Evolutionary conservation across 306 rosid genomes (phyloP), one percentile per base, ranked within the genome.

Genomic region (Quillaja saponaria): DNA sequence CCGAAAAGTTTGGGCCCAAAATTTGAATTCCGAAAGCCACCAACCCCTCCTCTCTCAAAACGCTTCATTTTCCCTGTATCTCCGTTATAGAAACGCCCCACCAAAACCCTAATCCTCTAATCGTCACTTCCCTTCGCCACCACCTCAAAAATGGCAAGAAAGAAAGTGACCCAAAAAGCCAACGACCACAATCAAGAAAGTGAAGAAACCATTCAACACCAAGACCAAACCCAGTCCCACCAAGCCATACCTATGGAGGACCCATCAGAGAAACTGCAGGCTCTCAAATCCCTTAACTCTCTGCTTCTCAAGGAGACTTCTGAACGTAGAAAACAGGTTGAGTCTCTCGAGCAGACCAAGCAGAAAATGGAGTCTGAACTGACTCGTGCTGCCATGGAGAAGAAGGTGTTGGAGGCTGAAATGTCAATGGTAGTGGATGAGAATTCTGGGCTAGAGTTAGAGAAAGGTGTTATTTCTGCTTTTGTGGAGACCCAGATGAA

Each of bases 261-360:
- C 61, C 17, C 87, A 15, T 47, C 72, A 0, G 66, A 65, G 37
- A 83, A 88, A 82, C 47, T 91, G 31, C 68, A 71, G 69, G 84
- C 41, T 42, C 87, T 91, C 72, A 88, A 84, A 71, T 66, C 82
- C n/a, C 81, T 88, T 67, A 92, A 88, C 56, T 51, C 76, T 10
- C 25, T 71, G 19, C 92, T 88, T 11, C 65, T 92, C 56, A 84
- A 79, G 71, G 84, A 88, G 72, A 77, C 95, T 15, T 1, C 48
- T 3, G 71, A 84, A 0, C 67, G 68, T 28, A 70, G 96, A n/a
- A 70, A 59, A 3, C 87, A 76, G 65, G 67, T 86, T 11, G 72
- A 81, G 10, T 55, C 84, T 2, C 34, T 88, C 20, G 58, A 58
- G 3, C 14, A 55, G 10, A 68, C 55, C 15, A 79, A 85, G 13